phyloP scores from a whole-genome alignment of 1,139 yeast genomes.

The Scheffersomyces parashehatae region DNA sequence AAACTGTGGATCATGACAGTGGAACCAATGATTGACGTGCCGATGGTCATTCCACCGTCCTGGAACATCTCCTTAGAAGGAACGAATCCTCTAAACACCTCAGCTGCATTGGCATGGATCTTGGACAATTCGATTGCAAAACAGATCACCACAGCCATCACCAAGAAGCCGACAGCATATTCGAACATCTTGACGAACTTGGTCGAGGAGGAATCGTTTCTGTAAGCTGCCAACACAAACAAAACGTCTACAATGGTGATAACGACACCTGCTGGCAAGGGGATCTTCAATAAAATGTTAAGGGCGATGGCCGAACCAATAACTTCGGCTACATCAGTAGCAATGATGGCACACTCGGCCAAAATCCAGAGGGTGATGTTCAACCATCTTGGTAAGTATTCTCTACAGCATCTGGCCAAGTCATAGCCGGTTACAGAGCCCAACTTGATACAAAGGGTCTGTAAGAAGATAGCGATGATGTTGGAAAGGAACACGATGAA shows the following conservation, averaged over 20 bases:
- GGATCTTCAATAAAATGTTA: slow-evolving; percentile 65
- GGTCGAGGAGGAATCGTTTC: slow-evolving; percentile 66
- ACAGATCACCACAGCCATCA: slow-evolving; percentile 69
- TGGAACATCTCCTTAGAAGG: slow-evolving; percentile 67
- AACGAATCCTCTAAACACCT: slow-evolving; percentile 66
- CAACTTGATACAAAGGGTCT: slow-evolving; percentile 67
- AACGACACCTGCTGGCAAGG: slow-evolving; percentile 77
- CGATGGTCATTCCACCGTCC: slow-evolving; percentile 66
- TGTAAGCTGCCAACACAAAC: slow-evolving; percentile 71
- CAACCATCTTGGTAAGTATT: slow-evolving; percentile 60
- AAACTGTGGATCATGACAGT: slow-evolving; percentile 84
- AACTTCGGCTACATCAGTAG: slow-evolving; percentile 86
- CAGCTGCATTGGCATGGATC: slow-evolving; percentile 49
- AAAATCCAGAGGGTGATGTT: slow-evolving; percentile 59
- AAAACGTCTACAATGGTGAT: slow-evolving; percentile 73
- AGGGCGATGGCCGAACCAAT: slow-evolving; percentile 86
- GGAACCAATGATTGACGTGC: slow-evolving; percentile 78
- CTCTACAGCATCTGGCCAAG: slow-evolving; percentile 68
- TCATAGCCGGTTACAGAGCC: slow-evolving; percentile 84
- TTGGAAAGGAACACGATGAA: slow-evolving; percentile 70
- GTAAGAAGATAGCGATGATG: slow-evolving; percentile 72
- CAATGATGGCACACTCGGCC: slow-evolving; percentile 79
- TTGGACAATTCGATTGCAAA: slow-evolving; percentile 67
- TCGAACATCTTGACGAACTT: slow-evolving; percentile 67
- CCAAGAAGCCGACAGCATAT: slow-evolving; percentile 62